These are phyloP conservation scores for Clavispora vitiphila DNA, from an alignment of 805 yeast genomes.

Conservation along the genomic window DNA sequence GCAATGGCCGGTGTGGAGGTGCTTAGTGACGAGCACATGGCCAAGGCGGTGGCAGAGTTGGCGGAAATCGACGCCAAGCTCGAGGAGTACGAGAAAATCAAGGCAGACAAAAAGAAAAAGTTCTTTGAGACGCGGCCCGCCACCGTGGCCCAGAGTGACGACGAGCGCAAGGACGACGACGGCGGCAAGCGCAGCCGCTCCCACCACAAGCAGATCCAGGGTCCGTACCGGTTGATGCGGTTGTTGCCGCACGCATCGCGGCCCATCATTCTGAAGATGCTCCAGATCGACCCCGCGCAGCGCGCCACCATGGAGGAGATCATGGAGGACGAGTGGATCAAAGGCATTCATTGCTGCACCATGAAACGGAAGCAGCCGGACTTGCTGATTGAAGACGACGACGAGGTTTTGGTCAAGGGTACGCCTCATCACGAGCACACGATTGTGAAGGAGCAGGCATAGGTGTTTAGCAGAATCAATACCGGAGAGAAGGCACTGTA, in stretches of 20 bases:
- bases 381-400: conserved; percentile 30
- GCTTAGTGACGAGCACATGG: conserved; percentile 27
- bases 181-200: conserved; percentile 27
- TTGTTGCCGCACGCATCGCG: conserved; percentile 78
- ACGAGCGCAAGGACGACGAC: neutral
- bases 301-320: conserved; percentile 68
- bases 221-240: conserved; percentile 79
- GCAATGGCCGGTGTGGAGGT: conserved; percentile 21
- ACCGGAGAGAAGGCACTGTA: too few relatives aligned
- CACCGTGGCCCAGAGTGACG: conserved; percentile 4
- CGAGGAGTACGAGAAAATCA: conserved; percentile 32
- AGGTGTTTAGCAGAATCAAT: neutral
- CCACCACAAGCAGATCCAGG: conserved; percentile 61
- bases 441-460: conserved; percentile 18
- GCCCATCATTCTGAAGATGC: conserved; percentile 65
- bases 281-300: conserved; percentile 52
- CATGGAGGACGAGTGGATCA: conserved; percentile 66
- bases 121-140: conserved; percentile 19
- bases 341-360: conserved; percentile 59
- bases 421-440: conserved; percentile 39
- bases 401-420: conserved; percentile 30
- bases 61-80: conserved; percentile 33
- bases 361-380: conserved; percentile 21
- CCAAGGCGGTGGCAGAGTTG: conserved; percentile 28
- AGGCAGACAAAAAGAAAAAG: conserved; percentile 29